Percentiles rank a stretch among this genome's conserved stretches.
These are phyloP conservation scores for Dendrostoma leiphaemia DNA, from an alignment of 2,329 filamentous ascomycete genomes.

Conservation along the genomic window DNA sequence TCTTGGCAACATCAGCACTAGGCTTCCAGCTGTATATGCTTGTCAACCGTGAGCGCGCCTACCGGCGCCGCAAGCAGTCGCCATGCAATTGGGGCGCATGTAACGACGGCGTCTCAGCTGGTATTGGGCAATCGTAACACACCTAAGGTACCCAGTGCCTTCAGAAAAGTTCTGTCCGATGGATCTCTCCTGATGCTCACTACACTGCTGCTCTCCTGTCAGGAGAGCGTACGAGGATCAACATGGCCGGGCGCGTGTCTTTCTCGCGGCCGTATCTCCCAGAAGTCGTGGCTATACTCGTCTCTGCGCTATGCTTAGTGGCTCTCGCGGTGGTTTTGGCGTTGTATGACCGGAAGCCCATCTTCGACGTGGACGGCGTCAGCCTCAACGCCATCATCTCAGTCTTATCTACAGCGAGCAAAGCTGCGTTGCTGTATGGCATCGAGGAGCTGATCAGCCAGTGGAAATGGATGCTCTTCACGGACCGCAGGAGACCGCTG, in stretches of 20 bases:
- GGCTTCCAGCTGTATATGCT: too few relatives aligned
- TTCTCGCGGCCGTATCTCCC: background rate
- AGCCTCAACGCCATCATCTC: slow-evolving; percentile 7
- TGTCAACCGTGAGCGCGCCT: too few relatives aligned
- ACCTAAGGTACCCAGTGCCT: too few relatives aligned
- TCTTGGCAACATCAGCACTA: too few relatives aligned
- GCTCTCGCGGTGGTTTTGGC: background rate
- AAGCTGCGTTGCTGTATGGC: background rate
- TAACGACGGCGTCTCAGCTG: too few relatives aligned
- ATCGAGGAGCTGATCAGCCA: slow-evolving; percentile 5
- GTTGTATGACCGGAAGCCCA: background rate
- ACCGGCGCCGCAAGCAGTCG: too few relatives aligned
- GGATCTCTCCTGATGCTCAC: too few relatives aligned
- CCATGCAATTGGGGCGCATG: too few relatives aligned
- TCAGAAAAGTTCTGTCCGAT: too few relatives aligned
- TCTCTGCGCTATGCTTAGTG: background rate
- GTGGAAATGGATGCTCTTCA: slow-evolving; percentile 12
- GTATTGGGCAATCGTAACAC: too few relatives aligned
- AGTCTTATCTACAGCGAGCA: slow-evolving; percentile 3
- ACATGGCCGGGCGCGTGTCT: background rate
- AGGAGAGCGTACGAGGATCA: too few relatives aligned
- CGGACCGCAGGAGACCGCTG: background rate
- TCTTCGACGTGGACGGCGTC: slow-evolving; percentile 6
- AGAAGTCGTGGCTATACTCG: slow-evolving; percentile 1
- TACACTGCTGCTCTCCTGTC: too few relatives aligned